These are phyloP conservation scores for Paraphaeosphaeria minitans DNA, from an alignment of 2,329 filamentous ascomycete species.

Conservation along the genomic window DNA sequence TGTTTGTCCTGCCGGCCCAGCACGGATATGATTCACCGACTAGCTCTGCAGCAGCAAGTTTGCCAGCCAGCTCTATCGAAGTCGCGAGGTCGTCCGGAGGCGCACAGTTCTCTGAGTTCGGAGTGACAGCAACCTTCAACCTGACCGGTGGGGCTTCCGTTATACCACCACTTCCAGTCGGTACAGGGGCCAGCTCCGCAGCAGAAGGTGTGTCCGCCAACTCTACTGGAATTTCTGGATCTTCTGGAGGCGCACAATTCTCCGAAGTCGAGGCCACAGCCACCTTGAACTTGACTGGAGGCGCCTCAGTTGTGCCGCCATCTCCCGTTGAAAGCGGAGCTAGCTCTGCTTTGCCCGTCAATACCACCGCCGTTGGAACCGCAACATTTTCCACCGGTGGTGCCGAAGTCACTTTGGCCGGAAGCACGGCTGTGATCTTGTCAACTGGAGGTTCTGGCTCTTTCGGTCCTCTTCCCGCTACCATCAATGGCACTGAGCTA, in stretches of 20 bases:
- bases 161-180: conserved; percentile 7
- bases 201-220: neutral
- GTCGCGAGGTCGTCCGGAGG: conserved; percentile 10
- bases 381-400: conserved; percentile 1
- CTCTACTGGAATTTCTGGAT: conserved; percentile 2
- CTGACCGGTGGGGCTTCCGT: conserved; percentile 16
- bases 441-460: conserved; percentile 15
- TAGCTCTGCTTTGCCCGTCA: neutral
- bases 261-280: conserved; percentile 3
- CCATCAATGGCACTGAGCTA: conserved; percentile 5
- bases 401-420: conserved; percentile 5
- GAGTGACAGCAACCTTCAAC: conserved; percentile 12
- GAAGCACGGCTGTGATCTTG: conserved; percentile 11
- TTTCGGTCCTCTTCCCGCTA: neutral
- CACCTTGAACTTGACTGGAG: conserved; percentile 19
- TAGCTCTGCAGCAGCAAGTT: conserved; percentile 1
- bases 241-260: conserved; percentile 12
- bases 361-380: conserved; percentile 1
- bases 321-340: conserved; percentile 9
- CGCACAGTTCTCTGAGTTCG: conserved; percentile 2
- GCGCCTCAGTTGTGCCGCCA: conserved; percentile 5
- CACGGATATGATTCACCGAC: conserved; percentile 12
- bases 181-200: conserved; percentile 1
- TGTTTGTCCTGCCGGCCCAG: conserved; percentile 4
- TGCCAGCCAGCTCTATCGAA: conserved; percentile 1